Percentiles rank a stretch among this genome's conserved stretches.
phyloP scores from a whole-genome alignment of 2,329 filamentous ascomycete species.

The Chaetothyriales sp. region DNA sequence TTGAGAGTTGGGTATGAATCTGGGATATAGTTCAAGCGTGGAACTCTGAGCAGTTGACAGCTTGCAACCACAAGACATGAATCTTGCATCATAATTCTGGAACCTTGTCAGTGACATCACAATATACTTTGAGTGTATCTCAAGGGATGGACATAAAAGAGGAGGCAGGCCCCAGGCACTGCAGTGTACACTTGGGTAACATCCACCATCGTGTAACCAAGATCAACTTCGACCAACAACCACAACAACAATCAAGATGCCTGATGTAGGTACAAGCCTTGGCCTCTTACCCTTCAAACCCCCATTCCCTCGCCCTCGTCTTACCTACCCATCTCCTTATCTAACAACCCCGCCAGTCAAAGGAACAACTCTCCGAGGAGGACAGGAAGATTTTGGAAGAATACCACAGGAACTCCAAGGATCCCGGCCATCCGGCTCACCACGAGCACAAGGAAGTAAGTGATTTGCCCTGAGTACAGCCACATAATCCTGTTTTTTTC shows the following conservation, averaged over 20 bases:
- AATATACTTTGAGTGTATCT: not conserved
- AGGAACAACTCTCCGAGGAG: not conserved
- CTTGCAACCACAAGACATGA: not conserved
- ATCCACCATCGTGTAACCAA: not conserved
- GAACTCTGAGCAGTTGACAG: not conserved
- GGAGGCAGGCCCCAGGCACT: too few relatives aligned
- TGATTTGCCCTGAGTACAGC: too few relatives aligned
- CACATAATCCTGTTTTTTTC: too few relatives aligned
- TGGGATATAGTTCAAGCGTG: not conserved
- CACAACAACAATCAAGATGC: not conserved
- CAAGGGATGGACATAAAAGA: not conserved
- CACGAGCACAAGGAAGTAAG: conserved; percentile 2
- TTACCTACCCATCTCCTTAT: not conserved
- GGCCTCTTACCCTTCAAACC: not conserved
- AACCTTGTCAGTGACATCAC: not conserved
- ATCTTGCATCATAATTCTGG: not conserved
- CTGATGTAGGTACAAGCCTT: not conserved
- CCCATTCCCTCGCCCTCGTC: not conserved
- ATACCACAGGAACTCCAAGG: not conserved
- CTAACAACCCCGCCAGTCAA: not conserved
- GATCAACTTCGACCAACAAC: not conserved
- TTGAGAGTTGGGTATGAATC: not conserved
- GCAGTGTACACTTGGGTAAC: too few relatives aligned
- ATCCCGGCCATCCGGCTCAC: not conserved
- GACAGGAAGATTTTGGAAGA: conserved; percentile 1